Base-by-base conservation (phyloP, 2,329 filamentous ascomycete genomes). In the Penicillium frequentans region DNA sequence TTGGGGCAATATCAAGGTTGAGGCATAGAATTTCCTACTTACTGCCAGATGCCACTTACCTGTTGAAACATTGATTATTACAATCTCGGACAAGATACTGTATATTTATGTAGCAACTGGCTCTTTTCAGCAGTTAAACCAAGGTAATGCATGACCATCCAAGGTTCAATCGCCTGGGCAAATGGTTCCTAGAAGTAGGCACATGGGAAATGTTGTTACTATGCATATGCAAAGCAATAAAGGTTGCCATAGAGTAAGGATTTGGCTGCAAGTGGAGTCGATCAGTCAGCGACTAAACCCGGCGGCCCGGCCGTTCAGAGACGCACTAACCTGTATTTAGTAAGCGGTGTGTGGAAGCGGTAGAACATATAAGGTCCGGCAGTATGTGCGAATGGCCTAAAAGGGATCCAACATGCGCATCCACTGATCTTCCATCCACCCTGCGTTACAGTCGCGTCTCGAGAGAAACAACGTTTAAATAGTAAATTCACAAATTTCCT, bases 331-430 rank as follows among this genome's bases (percentile, higher is more conserved):
- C 47, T 23, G 31, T 16, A 16, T 11, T 3, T 1, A 10, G 29
- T 21, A 51, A 45, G 63, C 63, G 61, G 63, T 56, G 21, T 14
- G 1, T 8, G 1, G 4, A 11, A 24, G 62, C 62, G 63, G 63
- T 63, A 27, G 54, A 44, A 2, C 2, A 4, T 8, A 11, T 5
- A 55, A 57, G 64, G 48, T 54, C 61, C 19, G 61, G 63, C 64
- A 66, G 52, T 59, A 66, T 58, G 49, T 50, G 52, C 33, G 43
- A 49, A 47, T 48, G 52, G 58, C 63, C 62, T 56, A 65, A 64
- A 63, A 59, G 61, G 58, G 62, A 65, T 64, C 62, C 64, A 62
- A 57, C 63, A 63, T 60, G 62, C 52, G 50, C 62, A 64, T 64
- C 57, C 31, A 61, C 56, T 42, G 61, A 52, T 58, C 52, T 58